These are phyloP conservation scores for Euptelea pleiosperma DNA, from an alignment of 164 flowering plant genomes.

Conservation along the genomic window DNA sequence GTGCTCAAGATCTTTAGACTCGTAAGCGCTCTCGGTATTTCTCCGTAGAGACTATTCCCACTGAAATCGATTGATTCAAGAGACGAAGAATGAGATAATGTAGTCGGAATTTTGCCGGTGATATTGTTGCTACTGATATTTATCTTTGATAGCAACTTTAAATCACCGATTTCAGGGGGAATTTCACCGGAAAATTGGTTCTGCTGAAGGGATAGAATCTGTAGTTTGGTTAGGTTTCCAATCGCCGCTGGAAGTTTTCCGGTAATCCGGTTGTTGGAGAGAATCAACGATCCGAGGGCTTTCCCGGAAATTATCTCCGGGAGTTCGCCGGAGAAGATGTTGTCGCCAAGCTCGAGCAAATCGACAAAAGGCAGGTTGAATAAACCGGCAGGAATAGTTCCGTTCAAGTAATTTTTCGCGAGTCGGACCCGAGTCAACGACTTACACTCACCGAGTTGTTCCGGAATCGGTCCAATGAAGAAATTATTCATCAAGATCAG, in stretches of 20 bases:
- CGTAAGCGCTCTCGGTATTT: slow-evolving; percentile 44
- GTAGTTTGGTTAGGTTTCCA: slow-evolving; percentile 40
- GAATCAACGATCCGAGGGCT: slow-evolving; percentile 27
- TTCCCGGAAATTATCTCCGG: slow-evolving; percentile 49
- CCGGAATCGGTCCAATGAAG: slow-evolving; percentile 74
- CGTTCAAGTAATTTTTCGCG: slow-evolving; percentile 51
- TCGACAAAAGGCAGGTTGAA: slow-evolving; percentile 49
- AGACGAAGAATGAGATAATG: slow-evolving; percentile 30
- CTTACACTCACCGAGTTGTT: slow-evolving; percentile 69
- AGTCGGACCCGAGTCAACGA: slow-evolving; percentile 55
- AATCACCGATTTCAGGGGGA: slow-evolving; percentile 45
- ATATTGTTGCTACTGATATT: slow-evolving; percentile 54
- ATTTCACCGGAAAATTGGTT: slow-evolving; percentile 58
- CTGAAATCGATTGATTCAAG: slow-evolving; percentile 61
- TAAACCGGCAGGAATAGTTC: slow-evolving; percentile 67
- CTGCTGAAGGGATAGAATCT: slow-evolving; percentile 38
- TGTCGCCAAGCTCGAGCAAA: slow-evolving; percentile 54
- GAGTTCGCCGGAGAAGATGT: slow-evolving; percentile 66
- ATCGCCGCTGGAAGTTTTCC: slow-evolving; percentile 65
- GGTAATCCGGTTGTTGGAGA: slow-evolving; percentile 54
- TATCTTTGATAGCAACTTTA: slow-evolving; percentile 37
- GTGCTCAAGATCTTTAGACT: slow-evolving; percentile 34
- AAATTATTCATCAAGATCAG: slow-evolving; percentile 65
- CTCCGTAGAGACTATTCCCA: slow-evolving; percentile 48
- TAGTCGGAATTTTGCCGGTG: slow-evolving; percentile 56